phyloP scores from a whole-genome alignment of 1,284 basidiomycete species.

The Paramarasmius palmivorus region DNA sequence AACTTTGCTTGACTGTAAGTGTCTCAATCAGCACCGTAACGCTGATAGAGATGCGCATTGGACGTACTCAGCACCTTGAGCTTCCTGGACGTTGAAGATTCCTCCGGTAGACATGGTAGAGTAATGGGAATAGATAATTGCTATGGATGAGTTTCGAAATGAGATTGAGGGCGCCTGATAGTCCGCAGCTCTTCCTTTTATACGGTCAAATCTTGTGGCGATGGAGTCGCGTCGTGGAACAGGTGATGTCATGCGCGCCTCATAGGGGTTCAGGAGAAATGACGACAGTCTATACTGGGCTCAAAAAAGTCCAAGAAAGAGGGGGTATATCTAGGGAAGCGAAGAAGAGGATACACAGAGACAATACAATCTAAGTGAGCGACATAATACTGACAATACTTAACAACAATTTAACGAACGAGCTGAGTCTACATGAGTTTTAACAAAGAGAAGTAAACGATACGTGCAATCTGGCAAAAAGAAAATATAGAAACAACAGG shows the following conservation, averaged over 20 bases:
- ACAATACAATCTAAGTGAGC: neutral
- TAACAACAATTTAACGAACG: no score
- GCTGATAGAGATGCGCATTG: neutral
- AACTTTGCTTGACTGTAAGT: slow-evolving; percentile 7
- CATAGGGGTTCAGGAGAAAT: neutral
- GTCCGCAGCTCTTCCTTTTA: neutral
- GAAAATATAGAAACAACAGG: neutral
- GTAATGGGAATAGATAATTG: neutral
- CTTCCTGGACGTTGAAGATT: slow-evolving; percentile 16
- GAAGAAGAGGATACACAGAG: neutral
- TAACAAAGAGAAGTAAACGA: no score
- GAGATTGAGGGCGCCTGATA: neutral
- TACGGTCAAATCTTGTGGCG: neutral
- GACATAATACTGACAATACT: no score
- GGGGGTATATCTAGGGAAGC: neutral
- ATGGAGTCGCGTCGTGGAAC: neutral
- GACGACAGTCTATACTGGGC: neutral
- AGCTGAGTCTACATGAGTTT: no score
- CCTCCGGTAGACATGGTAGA: slow-evolving; percentile 6
- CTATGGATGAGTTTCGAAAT: neutral
- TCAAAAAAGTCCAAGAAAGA: neutral
- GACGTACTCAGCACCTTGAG: slow-evolving; percentile 15
- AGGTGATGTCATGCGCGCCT: neutral
- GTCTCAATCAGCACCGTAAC: neutral
- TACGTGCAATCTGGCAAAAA: no score